Conservation (phyloP, 2,329 filamentous ascomycete genomes). For the Aspergillus viridinutans region DNA sequence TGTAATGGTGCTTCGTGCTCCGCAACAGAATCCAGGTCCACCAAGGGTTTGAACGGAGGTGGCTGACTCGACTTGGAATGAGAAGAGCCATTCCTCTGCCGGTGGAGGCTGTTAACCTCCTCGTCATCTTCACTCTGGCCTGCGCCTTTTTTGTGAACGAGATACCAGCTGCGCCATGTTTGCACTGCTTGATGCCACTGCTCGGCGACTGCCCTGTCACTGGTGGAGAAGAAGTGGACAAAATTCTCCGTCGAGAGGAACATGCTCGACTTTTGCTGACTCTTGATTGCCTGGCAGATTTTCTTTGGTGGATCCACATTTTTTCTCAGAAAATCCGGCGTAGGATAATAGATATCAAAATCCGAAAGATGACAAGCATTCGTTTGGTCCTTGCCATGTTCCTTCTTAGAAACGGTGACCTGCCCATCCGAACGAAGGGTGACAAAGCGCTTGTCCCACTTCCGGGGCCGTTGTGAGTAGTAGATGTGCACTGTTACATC, state of each 20-base stretch:
- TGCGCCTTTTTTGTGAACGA: slow-evolving; percentile 67
- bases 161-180: slow-evolving; percentile 85
- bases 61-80: slow-evolving; percentile 24
- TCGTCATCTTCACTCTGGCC: slow-evolving; percentile 28
- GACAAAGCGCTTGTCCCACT: slow-evolving; percentile 83
- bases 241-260: slow-evolving; percentile 81
- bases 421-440: slow-evolving; percentile 72
- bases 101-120: neutral
- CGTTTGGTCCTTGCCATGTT: slow-evolving; percentile 61
- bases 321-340: slow-evolving; percentile 62
- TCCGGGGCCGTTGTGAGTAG: slow-evolving; percentile 74
- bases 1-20: slow-evolving; percentile 21
- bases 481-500: slow-evolving; percentile 70
- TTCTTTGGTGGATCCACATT: slow-evolving; percentile 79
- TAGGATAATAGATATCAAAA: slow-evolving; percentile 85
- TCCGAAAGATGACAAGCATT: slow-evolving; percentile 83
- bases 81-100: slow-evolving; percentile 28
- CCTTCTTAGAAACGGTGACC: slow-evolving; percentile 65
- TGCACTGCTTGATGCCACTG: slow-evolving; percentile 70
- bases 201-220: slow-evolving; percentile 63
- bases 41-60: slow-evolving; percentile 58
- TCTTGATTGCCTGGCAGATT: slow-evolving; percentile 83
- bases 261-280: slow-evolving; percentile 80
- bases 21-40: slow-evolving; percentile 55
- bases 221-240: slow-evolving; percentile 85